Evolutionary conservation across 2,329 filamentous ascomycete species (phyloP).

Genomic region (Arthrobotrys pseudoclavata): DNA sequence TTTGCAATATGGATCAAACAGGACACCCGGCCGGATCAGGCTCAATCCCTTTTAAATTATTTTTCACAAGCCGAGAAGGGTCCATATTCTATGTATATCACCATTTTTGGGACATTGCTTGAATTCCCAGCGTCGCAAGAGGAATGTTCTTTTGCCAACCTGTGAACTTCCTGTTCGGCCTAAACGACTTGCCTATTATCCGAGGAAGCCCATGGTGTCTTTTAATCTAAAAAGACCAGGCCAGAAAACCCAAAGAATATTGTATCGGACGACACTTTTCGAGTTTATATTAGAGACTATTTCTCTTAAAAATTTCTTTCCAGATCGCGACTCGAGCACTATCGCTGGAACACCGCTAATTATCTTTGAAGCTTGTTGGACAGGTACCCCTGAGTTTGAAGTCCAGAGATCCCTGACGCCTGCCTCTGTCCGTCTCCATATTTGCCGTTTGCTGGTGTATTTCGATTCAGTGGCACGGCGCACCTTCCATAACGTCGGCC

Average conservation of each 20-base stretch:
- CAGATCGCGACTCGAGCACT: constrained; percentile 50
- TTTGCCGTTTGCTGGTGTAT: constrained; percentile 21
- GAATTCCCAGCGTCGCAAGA: constrained; percentile 53
- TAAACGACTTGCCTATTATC: constrained; percentile 45
- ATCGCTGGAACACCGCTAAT: constrained; percentile 59
- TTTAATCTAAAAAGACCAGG: constrained; percentile 30
- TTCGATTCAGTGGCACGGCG: constrained; percentile 15
- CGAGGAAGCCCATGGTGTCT: constrained; percentile 46
- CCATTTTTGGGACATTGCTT: constrained; percentile 37
- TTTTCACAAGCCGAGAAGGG: constrained; percentile 53
- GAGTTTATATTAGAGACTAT: neutral
- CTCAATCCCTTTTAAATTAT: constrained; percentile 23
- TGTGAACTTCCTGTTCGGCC: constrained; percentile 58
- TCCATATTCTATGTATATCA: constrained; percentile 6
- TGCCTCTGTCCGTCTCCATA: constrained; percentile 50
- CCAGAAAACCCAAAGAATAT: constrained; percentile 16
- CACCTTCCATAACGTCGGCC: constrained; percentile 57
- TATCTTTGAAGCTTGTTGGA: constrained; percentile 52
- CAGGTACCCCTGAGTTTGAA: constrained; percentile 60
- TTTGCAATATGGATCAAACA: constrained; percentile 55
- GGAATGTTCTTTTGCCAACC: constrained; percentile 36
- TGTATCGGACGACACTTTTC: constrained; percentile 26
- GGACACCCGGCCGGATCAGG: constrained; percentile 41
- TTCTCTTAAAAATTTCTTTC: constrained; percentile 11
- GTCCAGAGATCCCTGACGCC: constrained; percentile 37